Percentiles rank a stretch among this genome's conserved stretches.
Conservation (phyloP, 345 rosid species). For the Trapa bicornis region DNA sequence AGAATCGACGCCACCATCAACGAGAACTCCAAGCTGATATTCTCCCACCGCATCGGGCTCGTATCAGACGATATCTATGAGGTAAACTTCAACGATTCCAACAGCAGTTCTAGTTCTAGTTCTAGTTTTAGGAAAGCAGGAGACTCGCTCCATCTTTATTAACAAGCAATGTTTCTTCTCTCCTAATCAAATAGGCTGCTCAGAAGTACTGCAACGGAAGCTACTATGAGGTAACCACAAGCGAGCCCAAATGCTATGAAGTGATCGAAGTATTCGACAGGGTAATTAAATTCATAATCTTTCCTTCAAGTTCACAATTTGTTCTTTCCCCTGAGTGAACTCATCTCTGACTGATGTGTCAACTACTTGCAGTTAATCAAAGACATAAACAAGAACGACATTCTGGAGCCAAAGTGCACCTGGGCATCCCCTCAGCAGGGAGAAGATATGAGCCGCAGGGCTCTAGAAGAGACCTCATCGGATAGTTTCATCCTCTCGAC, state of each 20-base stretch:
- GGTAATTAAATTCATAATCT: conserved; percentile 3
- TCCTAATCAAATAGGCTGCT: conserved; percentile 3
- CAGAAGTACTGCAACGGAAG: conserved; percentile 11
- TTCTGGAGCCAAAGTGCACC: conserved; percentile 22
- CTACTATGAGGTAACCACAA: conserved; percentile 12
- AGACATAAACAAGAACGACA: conserved; percentile 12
- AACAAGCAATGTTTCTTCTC: background rate
- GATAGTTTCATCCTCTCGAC: conserved; percentile 15
- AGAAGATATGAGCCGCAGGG: conserved; percentile 11
- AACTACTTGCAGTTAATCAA: conserved; percentile 14
- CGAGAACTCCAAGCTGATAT: conserved; percentile 18
- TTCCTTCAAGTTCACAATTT: background rate
- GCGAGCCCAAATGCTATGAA: conserved; percentile 12
- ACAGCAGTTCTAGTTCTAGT: background rate
- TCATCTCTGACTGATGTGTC: too few relatives aligned
- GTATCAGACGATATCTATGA: conserved; percentile 23
- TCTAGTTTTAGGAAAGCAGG: too few relatives aligned
- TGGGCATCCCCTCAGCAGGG: conserved; percentile 13
- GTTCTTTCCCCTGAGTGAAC: background rate
- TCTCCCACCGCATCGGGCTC: conserved; percentile 22
- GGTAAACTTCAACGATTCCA: conserved; percentile 4
- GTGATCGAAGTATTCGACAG: conserved; percentile 2
- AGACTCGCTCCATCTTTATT: background rate
- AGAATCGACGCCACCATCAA: conserved; percentile 14
- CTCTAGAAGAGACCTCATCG: conserved; percentile 7